A percentile compares a stretch with the other conserved stretches of the same genome.
These are phyloP conservation scores for Penicillium sp. DNA, from an alignment of 2,329 filamentous ascomycete species.

Conservation along the genomic window DNA sequence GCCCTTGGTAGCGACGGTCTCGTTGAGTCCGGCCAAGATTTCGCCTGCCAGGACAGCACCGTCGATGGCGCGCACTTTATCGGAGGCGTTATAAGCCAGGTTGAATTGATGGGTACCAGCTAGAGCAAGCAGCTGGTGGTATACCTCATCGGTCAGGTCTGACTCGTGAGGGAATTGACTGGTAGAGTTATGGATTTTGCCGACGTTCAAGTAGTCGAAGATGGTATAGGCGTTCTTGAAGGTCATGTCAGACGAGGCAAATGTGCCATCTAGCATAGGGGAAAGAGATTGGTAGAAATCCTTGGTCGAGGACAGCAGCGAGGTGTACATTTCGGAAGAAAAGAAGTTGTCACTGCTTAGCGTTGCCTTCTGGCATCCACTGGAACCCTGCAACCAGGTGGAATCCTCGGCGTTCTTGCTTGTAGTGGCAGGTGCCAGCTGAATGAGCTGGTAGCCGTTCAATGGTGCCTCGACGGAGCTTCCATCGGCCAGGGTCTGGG, in stretches of 20 bases:
- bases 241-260: slow-evolving; percentile 47
- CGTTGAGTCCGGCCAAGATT: slow-evolving; percentile 48
- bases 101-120: slow-evolving; percentile 79
- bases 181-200: slow-evolving; percentile 59
- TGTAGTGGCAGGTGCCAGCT: slow-evolving; percentile 60
- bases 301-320: slow-evolving; percentile 47
- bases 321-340: slow-evolving; percentile 48
- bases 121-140: slow-evolving; percentile 66
- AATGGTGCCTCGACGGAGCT: slow-evolving; percentile 64
- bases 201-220: slow-evolving; percentile 63
- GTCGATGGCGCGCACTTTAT: slow-evolving; percentile 48
- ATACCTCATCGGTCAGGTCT: slow-evolving; percentile 58
- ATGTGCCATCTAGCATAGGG: slow-evolving; percentile 53
- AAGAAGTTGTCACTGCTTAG: slow-evolving; percentile 61
- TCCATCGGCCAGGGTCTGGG: slow-evolving; percentile 69
- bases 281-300: slow-evolving; percentile 54
- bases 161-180: slow-evolving; percentile 55
- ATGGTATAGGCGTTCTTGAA: slow-evolving; percentile 67
- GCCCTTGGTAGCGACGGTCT: slow-evolving; percentile 37
- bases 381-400: slow-evolving; percentile 58
- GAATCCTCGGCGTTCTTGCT: slow-evolving; percentile 59
- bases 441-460: slow-evolving; percentile 80
- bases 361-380: slow-evolving; percentile 54
- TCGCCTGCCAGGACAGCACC: slow-evolving; percentile 65
- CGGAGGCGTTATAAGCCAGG: slow-evolving; percentile 70